Evolutionary conservation across 805 yeast genomes (phyloP).

Genomic region (Brettanomyces sp.): DNA sequence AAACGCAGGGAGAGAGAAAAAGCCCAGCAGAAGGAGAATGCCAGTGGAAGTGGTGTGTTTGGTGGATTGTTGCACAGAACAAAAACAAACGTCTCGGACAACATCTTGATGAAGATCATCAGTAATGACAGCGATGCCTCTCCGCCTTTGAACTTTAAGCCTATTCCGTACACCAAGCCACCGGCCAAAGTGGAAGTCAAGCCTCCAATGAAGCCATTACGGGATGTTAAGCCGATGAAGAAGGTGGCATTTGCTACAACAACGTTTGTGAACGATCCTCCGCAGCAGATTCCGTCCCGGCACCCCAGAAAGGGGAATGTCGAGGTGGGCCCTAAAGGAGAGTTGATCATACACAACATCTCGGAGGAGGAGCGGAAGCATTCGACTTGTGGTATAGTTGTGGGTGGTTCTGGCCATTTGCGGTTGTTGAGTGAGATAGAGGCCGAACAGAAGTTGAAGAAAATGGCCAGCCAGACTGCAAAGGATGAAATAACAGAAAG

Average conservation of each 20-base stretch:
- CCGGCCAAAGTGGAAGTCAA: constrained; percentile 18
- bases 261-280: constrained; percentile 70
- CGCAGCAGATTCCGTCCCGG: constrained; percentile 88
- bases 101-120: constrained; percentile 8
- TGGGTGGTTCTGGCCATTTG: constrained; percentile 68
- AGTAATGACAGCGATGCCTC: constrained; percentile 15
- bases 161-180: constrained; percentile 18
- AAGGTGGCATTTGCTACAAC: constrained; percentile 75
- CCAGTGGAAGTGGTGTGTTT: constrained; percentile 14
- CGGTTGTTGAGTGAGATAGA: constrained; percentile 26
- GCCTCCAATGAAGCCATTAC: constrained; percentile 22
- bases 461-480: constrained; percentile 6
- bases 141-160: constrained; percentile 12
- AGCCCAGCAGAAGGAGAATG: constrained; percentile 11
- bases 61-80: constrained; percentile 24
- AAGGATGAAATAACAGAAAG: constrained; percentile 11
- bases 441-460: neutral
- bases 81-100: constrained; percentile 13
- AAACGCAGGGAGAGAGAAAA: constrained; percentile 10
- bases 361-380: constrained; percentile 23
- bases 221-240: constrained; percentile 31
- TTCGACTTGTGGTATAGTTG: constrained; percentile 61
- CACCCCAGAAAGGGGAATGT: constrained; percentile 76
- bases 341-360: constrained; percentile 24
- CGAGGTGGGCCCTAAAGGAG: constrained; percentile 26